Percentiles rank a stretch among this genome's conserved stretches.
Conservation (phyloP, 23 red algal genomes). For the Gracilaria domingensis region DNA sequence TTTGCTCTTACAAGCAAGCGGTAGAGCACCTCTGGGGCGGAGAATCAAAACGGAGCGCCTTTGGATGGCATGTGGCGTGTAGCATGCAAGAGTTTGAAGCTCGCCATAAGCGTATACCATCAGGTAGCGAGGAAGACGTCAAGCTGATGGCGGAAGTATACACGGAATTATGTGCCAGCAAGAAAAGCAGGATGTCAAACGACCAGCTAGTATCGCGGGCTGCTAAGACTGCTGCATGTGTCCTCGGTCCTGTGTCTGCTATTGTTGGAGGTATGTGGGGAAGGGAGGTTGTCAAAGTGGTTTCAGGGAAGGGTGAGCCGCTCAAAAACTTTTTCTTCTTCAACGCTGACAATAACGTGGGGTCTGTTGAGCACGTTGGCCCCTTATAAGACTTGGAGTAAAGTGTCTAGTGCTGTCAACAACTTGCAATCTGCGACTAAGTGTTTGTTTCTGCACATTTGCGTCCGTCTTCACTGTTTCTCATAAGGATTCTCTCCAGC, state of each 20-base stretch:
- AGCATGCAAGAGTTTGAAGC: conserved; percentile 50
- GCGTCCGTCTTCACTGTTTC: neutral
- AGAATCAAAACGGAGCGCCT: conserved; percentile 7
- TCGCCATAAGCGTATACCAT: conserved; percentile 43
- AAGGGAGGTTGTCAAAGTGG: conserved; percentile 77
- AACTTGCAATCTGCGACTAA: neutral
- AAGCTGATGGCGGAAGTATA: conserved; percentile 22
- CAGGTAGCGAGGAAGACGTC: conserved; percentile 30
- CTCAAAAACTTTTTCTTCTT: conserved; percentile 82
- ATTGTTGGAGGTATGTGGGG: conserved; percentile 83
- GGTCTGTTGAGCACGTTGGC: conserved; percentile 48
- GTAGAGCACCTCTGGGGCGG: conserved; percentile 44
- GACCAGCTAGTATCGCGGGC: conserved; percentile 25
- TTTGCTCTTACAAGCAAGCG: conserved; percentile 42
- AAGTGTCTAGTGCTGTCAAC: neutral
- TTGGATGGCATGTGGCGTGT: conserved; percentile 65
- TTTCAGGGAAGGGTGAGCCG: conserved; percentile 67
- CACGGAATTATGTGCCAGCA: conserved; percentile 18
- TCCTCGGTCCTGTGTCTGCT: conserved; percentile 60
- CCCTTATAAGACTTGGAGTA: neutral
- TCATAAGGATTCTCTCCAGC: conserved; percentile 58
- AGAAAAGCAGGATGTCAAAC: conserved; percentile 18
- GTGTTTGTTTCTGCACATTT: neutral
- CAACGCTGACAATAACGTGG: conserved; percentile 47
- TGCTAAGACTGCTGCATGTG: neutral